phyloP scores from a whole-genome alignment of 2,329 filamentous ascomycete species.

The Scedosporium minutisporum region DNA sequence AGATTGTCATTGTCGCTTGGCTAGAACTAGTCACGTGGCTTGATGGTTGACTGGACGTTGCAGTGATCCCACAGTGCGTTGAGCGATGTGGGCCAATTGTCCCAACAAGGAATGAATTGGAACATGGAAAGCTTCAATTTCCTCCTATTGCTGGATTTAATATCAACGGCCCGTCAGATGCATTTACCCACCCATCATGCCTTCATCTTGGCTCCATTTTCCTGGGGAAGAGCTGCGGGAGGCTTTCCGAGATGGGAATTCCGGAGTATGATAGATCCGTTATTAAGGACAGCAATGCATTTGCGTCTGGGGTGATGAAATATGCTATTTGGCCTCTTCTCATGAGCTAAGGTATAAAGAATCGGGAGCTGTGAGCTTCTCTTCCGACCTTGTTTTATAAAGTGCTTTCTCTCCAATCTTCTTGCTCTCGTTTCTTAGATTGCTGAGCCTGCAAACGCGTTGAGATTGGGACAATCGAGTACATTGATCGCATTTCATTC shows the following conservation, averaged over 20 bases:
- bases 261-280: neutral
- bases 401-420: neutral
- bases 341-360: neutral
- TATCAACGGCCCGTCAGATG: neutral
- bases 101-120: neutral
- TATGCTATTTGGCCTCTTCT: constrained; percentile 2
- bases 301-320: neutral
- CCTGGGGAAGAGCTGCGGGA: neutral
- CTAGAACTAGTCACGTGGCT: too few species aligned
- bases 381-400: neutral
- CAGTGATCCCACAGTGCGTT: neutral
- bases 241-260: constrained; percentile 1
- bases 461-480: too few species aligned
- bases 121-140: neutral
- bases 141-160: neutral
- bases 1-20: too few species aligned
- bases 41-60: too few species aligned
- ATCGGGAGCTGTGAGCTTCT: neutral
- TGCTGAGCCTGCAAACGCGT: too few species aligned
- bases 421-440: neutral
- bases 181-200: constrained; percentile 2
- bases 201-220: neutral
- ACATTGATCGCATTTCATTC: too few species aligned
- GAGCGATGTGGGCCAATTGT: neutral
- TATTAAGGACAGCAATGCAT: constrained; percentile 1